Conservation (phyloP, 805 yeast genomes). For the Myxozyma neotropica region DNA sequence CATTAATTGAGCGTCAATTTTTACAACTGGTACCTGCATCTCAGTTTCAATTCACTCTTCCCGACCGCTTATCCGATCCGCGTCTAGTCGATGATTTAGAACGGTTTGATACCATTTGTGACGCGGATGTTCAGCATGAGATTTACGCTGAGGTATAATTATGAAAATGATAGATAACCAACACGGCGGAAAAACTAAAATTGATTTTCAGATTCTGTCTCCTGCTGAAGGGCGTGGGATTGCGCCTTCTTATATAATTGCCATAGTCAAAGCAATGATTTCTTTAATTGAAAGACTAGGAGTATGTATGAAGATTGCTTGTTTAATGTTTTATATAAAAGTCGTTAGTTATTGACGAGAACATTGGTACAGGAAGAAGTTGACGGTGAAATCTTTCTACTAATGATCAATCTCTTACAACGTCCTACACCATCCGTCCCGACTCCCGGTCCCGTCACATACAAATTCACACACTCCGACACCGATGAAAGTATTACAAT, state of each 20-base stretch:
- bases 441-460: constrained; percentile 20
- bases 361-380: constrained; percentile 26
- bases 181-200: background rate
- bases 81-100: background rate
- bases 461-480: background rate
- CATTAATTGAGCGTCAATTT: constrained; percentile 22
- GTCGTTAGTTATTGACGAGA: too few species aligned
- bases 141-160: constrained; percentile 1
- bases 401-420: constrained; percentile 3
- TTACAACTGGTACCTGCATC: constrained; percentile 24
- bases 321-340: background rate
- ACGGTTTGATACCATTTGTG: constrained; percentile 6
- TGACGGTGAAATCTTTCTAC: constrained; percentile 9
- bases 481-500: constrained; percentile 22
- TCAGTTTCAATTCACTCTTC: constrained; percentile 13
- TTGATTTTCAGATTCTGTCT: background rate
- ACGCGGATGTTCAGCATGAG: constrained; percentile 15
- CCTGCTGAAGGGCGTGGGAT: constrained; percentile 3
- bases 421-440: background rate
- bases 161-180: background rate
- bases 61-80: background rate
- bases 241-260: constrained; percentile 10
- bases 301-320: background rate
- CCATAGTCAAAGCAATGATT: constrained; percentile 4
- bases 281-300: constrained; percentile 3